Base-by-base conservation (phyloP, 1,284 basidiomycete species). In the Gymnopus androsaceus region DNA sequence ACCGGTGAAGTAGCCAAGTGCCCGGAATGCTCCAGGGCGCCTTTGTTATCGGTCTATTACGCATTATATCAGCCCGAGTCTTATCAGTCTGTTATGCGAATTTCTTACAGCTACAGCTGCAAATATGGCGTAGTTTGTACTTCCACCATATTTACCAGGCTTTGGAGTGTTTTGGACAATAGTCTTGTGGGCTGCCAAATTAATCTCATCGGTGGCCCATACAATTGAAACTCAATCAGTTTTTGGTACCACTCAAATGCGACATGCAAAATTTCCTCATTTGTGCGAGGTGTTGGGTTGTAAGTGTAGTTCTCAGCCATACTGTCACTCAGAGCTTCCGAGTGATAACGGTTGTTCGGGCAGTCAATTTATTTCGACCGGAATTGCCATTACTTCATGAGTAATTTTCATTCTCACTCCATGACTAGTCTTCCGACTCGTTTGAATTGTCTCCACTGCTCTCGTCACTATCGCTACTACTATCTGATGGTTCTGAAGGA, bases 151-250 rank as follows among this genome's bases (percentile, higher is more conserved):
- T 25, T 42, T 46, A 1, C 28, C 34, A 12, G 48, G 54, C 25
- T 59, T 59, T 0, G 54, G 53, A 2, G 51, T 15, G 6, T 37
- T 30, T 17, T 55, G 54, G n/a, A 59, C 5, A 0, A 55, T 34
- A 1, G 57, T 36, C 27, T 59, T 59, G 28, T 59, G 57, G 6
- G 51, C 31, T 12, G 31, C 42, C 1, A 34, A 33, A n/a, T 42
- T 56, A 11, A 17, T 3, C 33, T 44, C 25, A 46, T 25, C 1
- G 54, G 54, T n/a, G 37, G 23, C 8, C 48, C 34, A 49, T 25
- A 36, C 2, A 56, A 28, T 8, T 51, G 21, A n/a, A 38, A 31
- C 21, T 34, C 19, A 2, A 56, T 56, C 3, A 51, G 17, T 15
- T 51, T n/a, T 45, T 56, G 48, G 6, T 41, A 51, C 1, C 19